Percentiles rank a stretch among this genome's conserved stretches.
Evolutionary conservation across 2,329 filamentous ascomycete species (phyloP).

Genomic region (Nigrospora oryzae): DNA sequence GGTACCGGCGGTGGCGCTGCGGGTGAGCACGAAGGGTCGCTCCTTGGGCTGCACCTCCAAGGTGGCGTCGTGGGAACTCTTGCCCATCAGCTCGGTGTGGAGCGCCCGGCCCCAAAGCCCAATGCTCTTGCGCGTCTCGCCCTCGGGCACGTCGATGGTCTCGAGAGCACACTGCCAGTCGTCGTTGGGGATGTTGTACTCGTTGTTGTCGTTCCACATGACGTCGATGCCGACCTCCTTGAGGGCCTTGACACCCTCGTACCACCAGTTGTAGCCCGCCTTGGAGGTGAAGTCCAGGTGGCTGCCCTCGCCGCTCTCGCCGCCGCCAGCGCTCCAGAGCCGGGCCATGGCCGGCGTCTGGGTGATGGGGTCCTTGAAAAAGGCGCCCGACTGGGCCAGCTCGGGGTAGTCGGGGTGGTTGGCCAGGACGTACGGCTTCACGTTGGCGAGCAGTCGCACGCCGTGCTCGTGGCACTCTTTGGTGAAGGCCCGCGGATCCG

Average conservation of each 20-base stretch:
- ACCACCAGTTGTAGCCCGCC: conserved; percentile 64
- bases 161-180: conserved; percentile 55
- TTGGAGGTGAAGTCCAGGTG: conserved; percentile 67
- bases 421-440: conserved; percentile 63
- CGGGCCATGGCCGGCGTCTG: conserved; percentile 46
- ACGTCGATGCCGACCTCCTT: conserved; percentile 58
- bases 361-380: conserved; percentile 55
- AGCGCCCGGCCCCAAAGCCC: conserved; percentile 63
- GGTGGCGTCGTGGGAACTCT: conserved; percentile 61
- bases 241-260: conserved; percentile 54
- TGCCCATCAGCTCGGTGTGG: conserved; percentile 64
- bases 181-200: conserved; percentile 60
- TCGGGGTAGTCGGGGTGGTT: conserved; percentile 60
- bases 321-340: conserved; percentile 66
- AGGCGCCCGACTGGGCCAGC: conserved; percentile 46
- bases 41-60: conserved; percentile 47
- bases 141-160: conserved; percentile 25
- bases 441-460: conserved; percentile 61
- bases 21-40: conserved; percentile 60
- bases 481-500: conserved; percentile 57
- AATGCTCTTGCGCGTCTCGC: conserved; percentile 36
- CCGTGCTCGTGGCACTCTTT: conserved; percentile 53
- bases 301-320: conserved; percentile 59
- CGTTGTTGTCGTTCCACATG: conserved; percentile 77
- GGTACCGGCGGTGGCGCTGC: conserved; percentile 62